A percentile compares a stretch with the other conserved stretches of the same genome.
phyloP scores from a whole-genome alignment of 345 rosid genomes.

The Sonneratia caseolaris region DNA sequence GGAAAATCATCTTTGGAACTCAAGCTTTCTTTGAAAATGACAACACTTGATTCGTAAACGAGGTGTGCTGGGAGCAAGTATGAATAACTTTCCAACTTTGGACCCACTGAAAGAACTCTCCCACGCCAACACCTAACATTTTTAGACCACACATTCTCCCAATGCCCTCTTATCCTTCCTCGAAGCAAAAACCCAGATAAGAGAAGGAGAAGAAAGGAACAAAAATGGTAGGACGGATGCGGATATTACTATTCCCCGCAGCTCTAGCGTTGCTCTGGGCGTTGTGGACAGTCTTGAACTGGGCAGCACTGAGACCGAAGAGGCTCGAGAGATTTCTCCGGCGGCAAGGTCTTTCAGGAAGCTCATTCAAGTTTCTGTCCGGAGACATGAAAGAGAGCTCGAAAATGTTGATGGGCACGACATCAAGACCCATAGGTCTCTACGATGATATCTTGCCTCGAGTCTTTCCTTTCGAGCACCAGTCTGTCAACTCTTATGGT shows the following conservation, averaged over 20 bases:
- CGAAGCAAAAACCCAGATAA: background rate
- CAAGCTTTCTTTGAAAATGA: background rate
- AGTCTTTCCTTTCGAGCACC: slow-evolving; percentile 4
- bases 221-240: background rate
- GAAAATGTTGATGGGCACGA: background rate
- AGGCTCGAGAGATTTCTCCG: slow-evolving; percentile 9
- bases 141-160: background rate
- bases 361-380: slow-evolving; percentile 6
- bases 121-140: background rate
- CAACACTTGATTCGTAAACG: background rate
- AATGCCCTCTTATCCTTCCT: background rate
- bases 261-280: background rate
- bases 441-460: slow-evolving; percentile 11
- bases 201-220: background rate
- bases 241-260: background rate
- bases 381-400: slow-evolving; percentile 12
- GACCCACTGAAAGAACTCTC: background rate
- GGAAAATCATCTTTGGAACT: background rate
- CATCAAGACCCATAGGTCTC: slow-evolving; percentile 8
- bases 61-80: background rate
- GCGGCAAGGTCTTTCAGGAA: slow-evolving; percentile 12
- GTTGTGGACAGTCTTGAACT: slow-evolving; percentile 4
- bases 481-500: slow-evolving; percentile 3
- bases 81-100: background rate
- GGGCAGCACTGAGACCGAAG: slow-evolving; percentile 15